These are phyloP conservation scores for Phyllostachys edulis DNA, from an alignment of 176 grass and related monocot genomes.

Conservation along the genomic window DNA sequence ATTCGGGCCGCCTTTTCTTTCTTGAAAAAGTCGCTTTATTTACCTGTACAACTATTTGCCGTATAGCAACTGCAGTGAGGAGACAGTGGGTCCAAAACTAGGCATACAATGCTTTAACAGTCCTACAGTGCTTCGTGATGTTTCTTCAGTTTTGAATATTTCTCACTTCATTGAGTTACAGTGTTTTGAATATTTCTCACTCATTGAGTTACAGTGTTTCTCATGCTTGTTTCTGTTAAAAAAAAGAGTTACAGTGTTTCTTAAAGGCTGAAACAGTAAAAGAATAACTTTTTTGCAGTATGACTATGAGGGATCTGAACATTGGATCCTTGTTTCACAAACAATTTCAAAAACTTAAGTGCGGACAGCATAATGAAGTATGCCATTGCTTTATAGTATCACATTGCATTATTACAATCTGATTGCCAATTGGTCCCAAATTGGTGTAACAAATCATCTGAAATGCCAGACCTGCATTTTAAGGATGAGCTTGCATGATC, in stretches of 20 bases:
- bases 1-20: no score
- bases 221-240: background rate
- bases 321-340: background rate
- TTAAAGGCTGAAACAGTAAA: background rate
- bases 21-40: background rate
- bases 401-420: background rate
- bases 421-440: background rate
- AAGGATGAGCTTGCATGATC: background rate
- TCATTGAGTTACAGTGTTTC: background rate
- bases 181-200: background rate
- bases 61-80: background rate
- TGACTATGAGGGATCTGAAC: background rate
- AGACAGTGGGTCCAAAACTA: background rate
- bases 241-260: background rate
- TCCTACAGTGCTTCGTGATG: no score
- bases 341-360: background rate
- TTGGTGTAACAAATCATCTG: background rate
- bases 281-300: background rate
- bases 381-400: background rate
- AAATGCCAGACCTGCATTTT: background rate
- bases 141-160: no score
- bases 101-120: background rate
- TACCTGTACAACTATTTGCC: conserved; percentile 1
- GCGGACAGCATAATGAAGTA: background rate
- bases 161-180: no score